Evolutionary conservation across 176 grass and related monocot genomes (phyloP), one percentile per base, ranked within the genome.

Genomic region (Eragrostis curvula): DNA sequence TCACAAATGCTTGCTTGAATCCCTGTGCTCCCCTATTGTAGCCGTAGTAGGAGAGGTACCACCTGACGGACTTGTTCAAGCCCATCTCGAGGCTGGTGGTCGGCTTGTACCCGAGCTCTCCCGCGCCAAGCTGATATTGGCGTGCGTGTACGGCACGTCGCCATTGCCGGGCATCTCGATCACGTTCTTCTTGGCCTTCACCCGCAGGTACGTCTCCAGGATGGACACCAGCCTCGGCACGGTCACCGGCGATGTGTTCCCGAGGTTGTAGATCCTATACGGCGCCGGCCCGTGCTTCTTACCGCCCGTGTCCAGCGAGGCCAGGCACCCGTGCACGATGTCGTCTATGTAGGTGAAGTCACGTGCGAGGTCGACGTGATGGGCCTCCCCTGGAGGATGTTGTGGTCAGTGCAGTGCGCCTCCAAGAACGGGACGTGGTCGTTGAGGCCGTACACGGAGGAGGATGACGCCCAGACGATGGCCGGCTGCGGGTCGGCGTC

Each of bases 271-370:
- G n/a, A n/a, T n/a, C n/a, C n/a, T n/a, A n/a, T n/a, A n/a, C n/a
- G n/a, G n/a, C 47, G 92, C 92, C 69, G 64, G 75, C 0, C 85
- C 85, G 2, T 75, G 63, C 85, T 90, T 94, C 83, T 66, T 74
- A 3, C 79, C 79, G 1, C 88, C 92, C 40, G 92, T 94, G 83
- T 90, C 92, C 0, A 94, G 85, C 12, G 92, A 73, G 3, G 82
- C 75, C 0, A 94, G 48, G 86, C 92, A 90, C 0, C 92, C 92
- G 0, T 76, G 61, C 48, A 90, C 92, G 70, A 94, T 69, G 92
- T 94, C 92, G 75, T 88, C 92, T 49, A 94, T 90, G 88, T 94
- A 94, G 25, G 92, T 94, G 83, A 94, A 94, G 75, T 94, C 92
- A 7, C 92, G 12, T 2, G 92, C 83, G 16, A 94, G 79, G 79